phyloP scores from a whole-genome alignment of 805 yeast species.

The Wickerhamomyces queroliae region DNA sequence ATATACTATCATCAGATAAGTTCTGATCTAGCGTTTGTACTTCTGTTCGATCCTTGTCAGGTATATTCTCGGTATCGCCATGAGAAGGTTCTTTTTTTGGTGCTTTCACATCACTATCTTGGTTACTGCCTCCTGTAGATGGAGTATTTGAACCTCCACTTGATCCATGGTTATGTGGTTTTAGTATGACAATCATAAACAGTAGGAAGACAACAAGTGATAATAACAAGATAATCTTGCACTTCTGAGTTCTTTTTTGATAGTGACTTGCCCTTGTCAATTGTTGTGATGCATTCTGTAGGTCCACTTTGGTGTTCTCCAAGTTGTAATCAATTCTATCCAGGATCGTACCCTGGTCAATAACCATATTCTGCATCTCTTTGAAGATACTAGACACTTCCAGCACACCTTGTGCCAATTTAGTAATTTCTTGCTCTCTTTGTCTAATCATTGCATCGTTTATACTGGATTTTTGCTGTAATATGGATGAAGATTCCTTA shows the following conservation, averaged over 20 bases:
- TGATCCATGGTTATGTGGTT: conserved; percentile 34
- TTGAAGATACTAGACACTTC: conserved; percentile 91
- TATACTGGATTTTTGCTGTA: conserved; percentile 27
- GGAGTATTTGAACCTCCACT: background rate
- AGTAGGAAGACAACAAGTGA: conserved; percentile 66
- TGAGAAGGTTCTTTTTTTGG: background rate
- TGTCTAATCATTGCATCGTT: conserved; percentile 47
- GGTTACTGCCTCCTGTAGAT: conserved; percentile 11
- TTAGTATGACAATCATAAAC: conserved; percentile 63
- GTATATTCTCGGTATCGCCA: conserved; percentile 3
- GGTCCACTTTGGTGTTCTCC: conserved; percentile 69
- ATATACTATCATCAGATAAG: background rate
- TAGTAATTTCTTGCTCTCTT: conserved; percentile 85
- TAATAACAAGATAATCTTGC: conserved; percentile 76
- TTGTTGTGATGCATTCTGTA: conserved; percentile 74
- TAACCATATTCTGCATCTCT: conserved; percentile 85
- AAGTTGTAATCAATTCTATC: conserved; percentile 93
- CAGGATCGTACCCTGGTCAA: conserved; percentile 91
- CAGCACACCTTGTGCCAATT: conserved; percentile 87
- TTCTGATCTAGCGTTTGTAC: conserved; percentile 1
- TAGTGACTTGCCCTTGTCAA: conserved; percentile 69
- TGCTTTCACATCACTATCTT: conserved; percentile 18
- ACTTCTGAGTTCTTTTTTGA: conserved; percentile 86
- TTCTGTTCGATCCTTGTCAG: conserved; percentile 8
- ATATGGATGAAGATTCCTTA: conserved; percentile 37